Evolutionary conservation across 2,329 filamentous ascomycete genomes (phyloP).

Genomic region (Aphanoascus verrucosus): DNA sequence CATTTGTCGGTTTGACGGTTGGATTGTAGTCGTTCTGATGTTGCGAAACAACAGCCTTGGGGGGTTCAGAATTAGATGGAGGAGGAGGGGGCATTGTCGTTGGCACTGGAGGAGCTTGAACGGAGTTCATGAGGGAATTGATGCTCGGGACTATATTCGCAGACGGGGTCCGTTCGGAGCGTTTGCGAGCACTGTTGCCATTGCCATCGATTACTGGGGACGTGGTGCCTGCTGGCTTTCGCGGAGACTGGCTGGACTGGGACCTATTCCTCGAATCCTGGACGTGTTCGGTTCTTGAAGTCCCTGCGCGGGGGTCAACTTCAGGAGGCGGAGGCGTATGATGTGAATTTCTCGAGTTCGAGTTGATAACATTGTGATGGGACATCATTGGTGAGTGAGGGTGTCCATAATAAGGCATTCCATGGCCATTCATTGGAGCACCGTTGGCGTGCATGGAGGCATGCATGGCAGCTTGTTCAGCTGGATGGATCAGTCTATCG

Average conservation of each 20-base stretch:
- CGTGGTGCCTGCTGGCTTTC: conserved; percentile 18
- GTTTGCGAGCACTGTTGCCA: conserved; percentile 18
- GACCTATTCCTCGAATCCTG: background rate
- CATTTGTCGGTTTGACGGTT: background rate
- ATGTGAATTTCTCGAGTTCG: conserved; percentile 1
- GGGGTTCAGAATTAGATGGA: conserved; percentile 16
- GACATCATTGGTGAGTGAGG: background rate
- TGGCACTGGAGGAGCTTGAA: conserved; percentile 20
- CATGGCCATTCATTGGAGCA: conserved; percentile 16
- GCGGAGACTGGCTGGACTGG: conserved; percentile 22
- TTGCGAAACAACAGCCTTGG: conserved; percentile 12
- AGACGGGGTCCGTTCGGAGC: conserved; percentile 22
- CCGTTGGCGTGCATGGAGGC: conserved; percentile 20
- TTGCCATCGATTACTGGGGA: conserved; percentile 1
- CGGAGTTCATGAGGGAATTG: conserved; percentile 36
- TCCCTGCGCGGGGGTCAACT: background rate
- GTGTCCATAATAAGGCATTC: conserved; percentile 6
- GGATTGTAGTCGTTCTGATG: background rate
- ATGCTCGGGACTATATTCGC: conserved; percentile 45
- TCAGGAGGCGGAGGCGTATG: conserved; percentile 3
- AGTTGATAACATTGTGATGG: background rate
- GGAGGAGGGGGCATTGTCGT: conserved; percentile 16
- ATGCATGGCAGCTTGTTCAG: conserved; percentile 23
- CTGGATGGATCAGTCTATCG: conserved; percentile 26
- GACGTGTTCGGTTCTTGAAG: background rate